Evolutionary conservation across 805 yeast genomes (phyloP).

Genomic region (Priceomyces carsonii): DNA sequence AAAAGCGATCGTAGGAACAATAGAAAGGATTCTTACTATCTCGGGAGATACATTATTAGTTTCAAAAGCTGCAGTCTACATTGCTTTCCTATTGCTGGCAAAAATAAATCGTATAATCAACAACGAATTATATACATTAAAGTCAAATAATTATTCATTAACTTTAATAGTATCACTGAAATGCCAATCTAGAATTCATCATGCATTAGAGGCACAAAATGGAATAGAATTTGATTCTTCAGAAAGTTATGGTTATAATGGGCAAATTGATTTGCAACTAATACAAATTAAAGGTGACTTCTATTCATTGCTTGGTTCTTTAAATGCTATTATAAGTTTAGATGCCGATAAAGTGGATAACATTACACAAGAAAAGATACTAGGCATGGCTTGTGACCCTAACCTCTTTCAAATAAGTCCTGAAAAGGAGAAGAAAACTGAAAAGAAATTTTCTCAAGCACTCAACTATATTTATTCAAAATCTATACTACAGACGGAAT

Average conservation of each 20-base stretch:
- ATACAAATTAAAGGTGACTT: conserved; percentile 20
- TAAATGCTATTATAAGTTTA: conserved; percentile 3
- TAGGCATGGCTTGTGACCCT: conserved; percentile 17
- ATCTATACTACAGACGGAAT: conserved; percentile 2
- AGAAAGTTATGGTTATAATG: conserved; percentile 7
- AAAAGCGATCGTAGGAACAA: conserved; percentile 19
- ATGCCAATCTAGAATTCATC: conserved; percentile 1
- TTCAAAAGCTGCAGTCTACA: conserved; percentile 25
- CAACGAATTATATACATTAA: conserved; percentile 28
- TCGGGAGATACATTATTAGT: conserved; percentile 24
- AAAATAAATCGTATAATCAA: conserved; percentile 26
- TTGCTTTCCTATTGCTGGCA: conserved; percentile 25
- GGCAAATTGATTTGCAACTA: conserved; percentile 6
- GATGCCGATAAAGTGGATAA: conserved; percentile 11
- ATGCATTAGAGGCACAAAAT: background rate
- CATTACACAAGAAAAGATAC: conserved; percentile 13
- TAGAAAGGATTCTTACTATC: conserved; percentile 32
- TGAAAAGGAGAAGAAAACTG: conserved; percentile 11
- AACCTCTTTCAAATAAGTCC: conserved; percentile 16
- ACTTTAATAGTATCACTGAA: conserved; percentile 8
- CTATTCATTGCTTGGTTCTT: conserved; percentile 17
- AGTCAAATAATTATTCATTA: conserved; percentile 28
- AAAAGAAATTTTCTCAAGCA: conserved; percentile 5
- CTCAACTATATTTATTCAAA: conserved; percentile 9
- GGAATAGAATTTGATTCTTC: conserved; percentile 11